Evolutionary conservation across 164 flowering plant genomes (phyloP).

Genomic region (Liquidambar formosana): DNA sequence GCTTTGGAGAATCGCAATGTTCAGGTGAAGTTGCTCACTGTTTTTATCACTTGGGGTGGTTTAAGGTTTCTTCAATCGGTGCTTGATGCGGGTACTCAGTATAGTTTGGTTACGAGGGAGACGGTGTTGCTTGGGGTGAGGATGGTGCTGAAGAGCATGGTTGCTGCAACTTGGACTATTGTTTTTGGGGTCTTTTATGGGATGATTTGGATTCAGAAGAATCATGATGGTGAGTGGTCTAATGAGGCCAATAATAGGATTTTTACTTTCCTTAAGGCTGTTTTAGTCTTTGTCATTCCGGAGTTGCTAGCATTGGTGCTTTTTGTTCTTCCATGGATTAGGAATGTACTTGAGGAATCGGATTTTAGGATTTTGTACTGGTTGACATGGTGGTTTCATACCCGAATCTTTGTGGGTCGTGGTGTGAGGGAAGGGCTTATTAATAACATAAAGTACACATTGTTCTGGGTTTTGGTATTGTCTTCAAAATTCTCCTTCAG

Average conservation of each 20-base stretch:
- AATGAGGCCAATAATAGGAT: constrained; percentile 53
- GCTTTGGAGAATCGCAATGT: constrained; percentile 52
- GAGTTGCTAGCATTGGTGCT: constrained; percentile 72
- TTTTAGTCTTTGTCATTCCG: constrained; percentile 58
- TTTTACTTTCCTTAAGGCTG: constrained; percentile 63
- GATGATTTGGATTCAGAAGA: constrained; percentile 70
- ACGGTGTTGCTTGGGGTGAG: constrained; percentile 61
- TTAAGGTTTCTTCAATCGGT: constrained; percentile 71
- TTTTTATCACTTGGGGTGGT: constrained; percentile 85
- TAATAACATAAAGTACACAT: constrained; percentile 65
- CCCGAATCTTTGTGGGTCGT: constrained; percentile 73
- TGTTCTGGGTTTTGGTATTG: constrained; percentile 76
- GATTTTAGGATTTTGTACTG: constrained; percentile 61
- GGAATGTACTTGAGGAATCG: constrained; percentile 68
- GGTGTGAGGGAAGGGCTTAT: constrained; percentile 84
- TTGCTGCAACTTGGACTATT: constrained; percentile 63
- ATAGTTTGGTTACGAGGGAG: constrained; percentile 77
- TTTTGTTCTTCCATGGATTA: constrained; percentile 76
- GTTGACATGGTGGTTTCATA: constrained; percentile 96
- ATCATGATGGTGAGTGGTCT: constrained; percentile 63
- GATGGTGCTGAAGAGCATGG: constrained; percentile 76
- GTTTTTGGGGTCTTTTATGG: constrained; percentile 70
- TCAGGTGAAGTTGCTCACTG: constrained; percentile 69
- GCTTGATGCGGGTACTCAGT: constrained; percentile 94
- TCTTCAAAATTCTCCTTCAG: constrained; percentile 75